Percentiles rank a stretch among this genome's conserved stretches.
These are phyloP conservation scores for Avena atlantica DNA, from an alignment of 176 grass and related monocot genomes.

Conservation along the genomic window DNA sequence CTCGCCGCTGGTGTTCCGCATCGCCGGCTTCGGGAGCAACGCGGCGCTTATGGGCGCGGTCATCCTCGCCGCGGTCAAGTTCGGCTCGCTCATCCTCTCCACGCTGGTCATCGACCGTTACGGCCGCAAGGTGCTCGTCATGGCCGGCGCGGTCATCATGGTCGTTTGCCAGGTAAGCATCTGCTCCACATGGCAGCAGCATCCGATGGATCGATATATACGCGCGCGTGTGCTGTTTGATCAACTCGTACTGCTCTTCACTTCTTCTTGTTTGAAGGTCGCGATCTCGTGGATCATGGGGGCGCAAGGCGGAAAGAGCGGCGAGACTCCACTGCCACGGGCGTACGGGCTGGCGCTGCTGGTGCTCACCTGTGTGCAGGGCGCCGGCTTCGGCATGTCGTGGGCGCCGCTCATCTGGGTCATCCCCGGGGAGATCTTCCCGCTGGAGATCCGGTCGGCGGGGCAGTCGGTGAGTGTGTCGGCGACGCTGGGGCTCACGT, in stretches of 20 bases:
- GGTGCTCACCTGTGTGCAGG: slow-evolving; percentile 54
- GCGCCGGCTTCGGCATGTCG: slow-evolving; percentile 70
- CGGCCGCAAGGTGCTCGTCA: slow-evolving; percentile 5
- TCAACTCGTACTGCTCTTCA: background rate
- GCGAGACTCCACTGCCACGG: background rate
- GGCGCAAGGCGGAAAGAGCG: background rate
- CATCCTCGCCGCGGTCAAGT: slow-evolving; percentile 11
- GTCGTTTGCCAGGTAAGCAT: background rate
- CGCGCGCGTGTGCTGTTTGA: background rate
- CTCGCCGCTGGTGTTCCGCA: slow-evolving; percentile 34
- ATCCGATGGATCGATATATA: background rate
- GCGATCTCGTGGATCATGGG: slow-evolving; percentile 4
- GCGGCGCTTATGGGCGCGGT: slow-evolving; percentile 9
- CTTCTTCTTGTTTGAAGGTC: background rate
- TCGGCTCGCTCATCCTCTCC: background rate
- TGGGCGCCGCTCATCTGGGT: slow-evolving; percentile 76
- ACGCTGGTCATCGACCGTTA: background rate
- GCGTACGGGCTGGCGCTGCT: slow-evolving; percentile 53
- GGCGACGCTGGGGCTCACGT: slow-evolving; percentile 57
- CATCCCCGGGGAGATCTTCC: slow-evolving; percentile 19
- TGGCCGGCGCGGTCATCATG: slow-evolving; percentile 11
- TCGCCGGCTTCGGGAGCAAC: slow-evolving; percentile 25
- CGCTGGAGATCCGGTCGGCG: slow-evolving; percentile 24
- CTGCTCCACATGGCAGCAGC: background rate
- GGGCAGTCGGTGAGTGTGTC: slow-evolving; percentile 54